phyloP scores from a whole-genome alignment of 2,329 filamentous ascomycete species.

The Nemania serpens region DNA sequence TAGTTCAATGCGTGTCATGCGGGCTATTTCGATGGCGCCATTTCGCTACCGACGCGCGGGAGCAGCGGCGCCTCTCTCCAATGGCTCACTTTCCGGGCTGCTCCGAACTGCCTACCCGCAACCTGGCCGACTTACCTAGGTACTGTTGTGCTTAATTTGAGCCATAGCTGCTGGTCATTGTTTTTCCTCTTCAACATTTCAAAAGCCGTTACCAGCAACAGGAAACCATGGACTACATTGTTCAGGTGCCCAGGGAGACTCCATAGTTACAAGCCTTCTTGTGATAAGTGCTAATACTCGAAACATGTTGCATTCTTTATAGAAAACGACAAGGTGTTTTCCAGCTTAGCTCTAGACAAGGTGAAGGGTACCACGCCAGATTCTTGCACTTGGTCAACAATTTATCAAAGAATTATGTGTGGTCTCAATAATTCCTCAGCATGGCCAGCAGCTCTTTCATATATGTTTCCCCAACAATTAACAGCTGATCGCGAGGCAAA shows the following conservation, averaged over 20 bases:
- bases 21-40: slow-evolving; percentile 17
- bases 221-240: neutral
- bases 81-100: neutral
- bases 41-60: slow-evolving; percentile 2
- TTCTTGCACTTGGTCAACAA: neutral
- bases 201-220: neutral
- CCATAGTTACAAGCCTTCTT: too few species aligned
- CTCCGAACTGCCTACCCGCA: neutral
- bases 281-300: too few species aligned
- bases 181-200: neutral
- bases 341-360: neutral
- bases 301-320: too few species aligned
- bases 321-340: too few species aligned
- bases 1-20: neutral
- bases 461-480: neutral
- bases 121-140: neutral
- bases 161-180: neutral
- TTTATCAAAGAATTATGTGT: neutral
- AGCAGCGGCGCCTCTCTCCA: neutral
- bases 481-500: neutral
- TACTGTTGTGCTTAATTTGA: neutral
- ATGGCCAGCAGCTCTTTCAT: neutral
- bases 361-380: too few species aligned
- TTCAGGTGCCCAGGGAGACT: neutral
- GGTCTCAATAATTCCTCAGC: neutral